Percentiles rank a stretch among this genome's conserved stretches.
These are phyloP conservation scores for Fusarium sp. DNA, from an alignment of 2,329 filamentous ascomycete species.

Conservation along the genomic window DNA sequence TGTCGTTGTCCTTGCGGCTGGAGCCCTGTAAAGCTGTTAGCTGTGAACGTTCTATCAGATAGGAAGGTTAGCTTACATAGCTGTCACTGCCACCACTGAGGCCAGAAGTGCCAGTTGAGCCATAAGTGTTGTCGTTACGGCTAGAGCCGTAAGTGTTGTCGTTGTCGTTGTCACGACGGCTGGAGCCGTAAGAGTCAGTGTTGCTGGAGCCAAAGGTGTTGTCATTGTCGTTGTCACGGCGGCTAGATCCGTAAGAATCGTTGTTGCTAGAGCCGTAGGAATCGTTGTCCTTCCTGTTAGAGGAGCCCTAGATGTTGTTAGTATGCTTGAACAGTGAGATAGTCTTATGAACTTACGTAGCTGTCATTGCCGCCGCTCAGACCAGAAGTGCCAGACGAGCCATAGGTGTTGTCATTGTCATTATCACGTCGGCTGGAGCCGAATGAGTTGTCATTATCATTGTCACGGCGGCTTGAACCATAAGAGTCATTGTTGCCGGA, in stretches of 20 bases:
- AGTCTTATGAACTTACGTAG: neutral
- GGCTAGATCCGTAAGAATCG: slow-evolving; percentile 6
- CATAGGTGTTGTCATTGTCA: slow-evolving; percentile 5
- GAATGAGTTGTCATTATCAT: slow-evolving; percentile 1
- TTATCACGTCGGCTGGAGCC: slow-evolving; percentile 19
- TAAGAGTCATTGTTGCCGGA: neutral
- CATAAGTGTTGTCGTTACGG: slow-evolving; percentile 11
- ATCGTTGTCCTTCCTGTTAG: neutral
- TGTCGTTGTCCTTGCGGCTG: slow-evolving; percentile 6
- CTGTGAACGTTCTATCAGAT: neutral
- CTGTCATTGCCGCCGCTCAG: neutral
- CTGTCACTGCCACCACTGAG: slow-evolving; percentile 7
- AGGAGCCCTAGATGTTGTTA: slow-evolving; percentile 6
- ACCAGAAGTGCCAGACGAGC: slow-evolving; percentile 1
- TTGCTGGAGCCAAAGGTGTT: slow-evolving; percentile 9
- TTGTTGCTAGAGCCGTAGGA: slow-evolving; percentile 12
- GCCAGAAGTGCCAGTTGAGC: slow-evolving; percentile 10
- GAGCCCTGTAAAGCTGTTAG: neutral
- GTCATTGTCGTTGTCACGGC: slow-evolving; percentile 10
- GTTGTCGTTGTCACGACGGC: slow-evolving; percentile 23
- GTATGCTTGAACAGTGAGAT: neutral
- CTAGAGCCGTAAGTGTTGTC: slow-evolving; percentile 19
- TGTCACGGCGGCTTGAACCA: slow-evolving; percentile 23
- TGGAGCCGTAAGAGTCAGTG: slow-evolving; percentile 24
- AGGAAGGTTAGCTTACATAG: slow-evolving; percentile 9